Evolutionary conservation across 1,284 basidiomycete species (phyloP), one percentile per base, ranked within the genome.

Genomic region (Leccinum fuscescens): DNA sequence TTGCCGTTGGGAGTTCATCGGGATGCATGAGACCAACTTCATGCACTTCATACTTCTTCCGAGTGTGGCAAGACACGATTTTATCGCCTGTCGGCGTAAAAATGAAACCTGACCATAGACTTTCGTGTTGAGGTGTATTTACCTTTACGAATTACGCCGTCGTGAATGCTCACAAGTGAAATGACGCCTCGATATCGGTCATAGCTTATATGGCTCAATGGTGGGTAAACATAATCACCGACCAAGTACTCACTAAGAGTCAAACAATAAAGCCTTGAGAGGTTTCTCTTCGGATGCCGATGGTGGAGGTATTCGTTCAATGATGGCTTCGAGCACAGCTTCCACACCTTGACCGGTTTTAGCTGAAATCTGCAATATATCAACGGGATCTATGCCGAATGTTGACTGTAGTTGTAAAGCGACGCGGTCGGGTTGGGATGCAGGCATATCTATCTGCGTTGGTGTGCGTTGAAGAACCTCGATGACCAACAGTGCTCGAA

Each of bases 181-280:
- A 99, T 94, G 20, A 99, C 97, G 15, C 97, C 97, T 59, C 95
- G 86, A 77, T 96, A 99, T 65, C 92, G 86, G 75, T 99, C 97
- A 74, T 97, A 98, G 69, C 94, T 98, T 60, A 65, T 62, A 58
- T 39, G 48, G 44, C 42, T 57, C 14, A 62, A 49, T 39, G 49
- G 39, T n/a, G n/a, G 48, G 22, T 6, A 20, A 58, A 15, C 17
- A 51, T 31, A 24, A 56, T 54, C 20, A 57, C 33, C 51, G 51
- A 53, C 31, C 37, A 44, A 58, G 27, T 42, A 78, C 88, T 73
- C 66, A 94, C 92, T 88, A 84, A 8, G 93, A 95, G 74, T 99
- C 97, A 68, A 99, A 98, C 27, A 98, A 81, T 60, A 99, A 85
- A 0, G 93, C 95, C 63, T 93, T 89, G 20, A 96, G 74, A 52